Conservation (phyloP, 176 grass and related monocot genomes). For the Paspalum vaginatum region DNA sequence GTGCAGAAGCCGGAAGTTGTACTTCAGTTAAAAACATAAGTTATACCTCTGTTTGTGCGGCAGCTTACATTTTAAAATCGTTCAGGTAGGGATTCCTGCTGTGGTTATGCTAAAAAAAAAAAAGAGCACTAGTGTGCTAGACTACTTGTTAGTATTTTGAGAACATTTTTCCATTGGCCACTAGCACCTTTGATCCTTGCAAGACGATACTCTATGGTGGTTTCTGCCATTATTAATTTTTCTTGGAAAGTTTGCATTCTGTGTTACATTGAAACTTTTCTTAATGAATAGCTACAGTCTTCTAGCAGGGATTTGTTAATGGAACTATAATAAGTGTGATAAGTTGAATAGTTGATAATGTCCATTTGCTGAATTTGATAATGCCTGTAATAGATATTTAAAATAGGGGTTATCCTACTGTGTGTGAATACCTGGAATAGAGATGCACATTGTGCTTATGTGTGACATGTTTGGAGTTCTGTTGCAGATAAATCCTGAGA, state of each 20-base stretch:
- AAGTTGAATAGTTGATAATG: not conserved
- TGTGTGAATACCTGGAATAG: not conserved
- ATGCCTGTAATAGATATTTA: not conserved
- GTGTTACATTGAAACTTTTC: not conserved
- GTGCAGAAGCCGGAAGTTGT: no score
- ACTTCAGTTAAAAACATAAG: no score
- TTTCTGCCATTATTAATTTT: not conserved
- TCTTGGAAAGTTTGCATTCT: not conserved
- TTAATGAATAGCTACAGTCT: not conserved
- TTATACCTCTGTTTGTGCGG: no score
- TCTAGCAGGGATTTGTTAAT: not conserved
- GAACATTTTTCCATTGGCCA: not conserved
- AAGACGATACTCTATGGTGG: not conserved
- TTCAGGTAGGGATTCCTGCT: no score
- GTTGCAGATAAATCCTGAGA: constrained; percentile 92
- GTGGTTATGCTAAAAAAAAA: not conserved
- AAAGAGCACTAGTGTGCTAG: not conserved
- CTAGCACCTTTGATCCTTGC: not conserved
- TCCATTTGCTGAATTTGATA: not conserved
- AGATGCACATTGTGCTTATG: not conserved
- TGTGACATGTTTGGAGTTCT: constrained; percentile 13
- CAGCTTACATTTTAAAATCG: no score
- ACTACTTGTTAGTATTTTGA: not conserved
- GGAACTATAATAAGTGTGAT: not conserved
- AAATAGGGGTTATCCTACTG: not conserved